A percentile compares a stretch with the other conserved stretches of the same genome.
Evolutionary conservation across 2,329 filamentous ascomycete species (phyloP).

Genomic region (Acephala macrosclerotiorum): DNA sequence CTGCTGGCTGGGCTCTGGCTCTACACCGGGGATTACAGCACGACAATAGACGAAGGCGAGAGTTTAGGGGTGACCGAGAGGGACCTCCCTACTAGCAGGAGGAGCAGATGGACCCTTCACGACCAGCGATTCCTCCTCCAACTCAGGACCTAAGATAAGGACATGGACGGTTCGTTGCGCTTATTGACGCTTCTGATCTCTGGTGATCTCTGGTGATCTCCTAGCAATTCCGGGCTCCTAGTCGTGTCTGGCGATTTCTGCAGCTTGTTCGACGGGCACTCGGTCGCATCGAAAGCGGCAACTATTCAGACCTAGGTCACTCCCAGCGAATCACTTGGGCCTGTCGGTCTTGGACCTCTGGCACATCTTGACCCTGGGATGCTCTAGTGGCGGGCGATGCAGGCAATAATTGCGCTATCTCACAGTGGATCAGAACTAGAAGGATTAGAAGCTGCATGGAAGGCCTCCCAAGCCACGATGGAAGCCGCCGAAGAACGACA

Average conservation of each 20-base stretch:
- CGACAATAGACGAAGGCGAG: conserved; percentile 1
- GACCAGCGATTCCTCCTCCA: conserved; percentile 11
- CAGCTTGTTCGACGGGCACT: neutral
- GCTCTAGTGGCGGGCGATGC: conserved; percentile 20
- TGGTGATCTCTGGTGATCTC: neutral
- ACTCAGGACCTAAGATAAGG: conserved; percentile 18
- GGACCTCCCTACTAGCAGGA: neutral
- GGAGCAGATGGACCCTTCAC: conserved; percentile 12
- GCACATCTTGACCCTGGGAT: neutral
- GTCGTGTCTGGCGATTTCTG: neutral
- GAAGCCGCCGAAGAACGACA: conserved; percentile 35
- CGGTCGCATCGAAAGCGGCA: conserved; percentile 12
- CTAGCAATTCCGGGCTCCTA: neutral
- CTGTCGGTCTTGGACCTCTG: neutral
- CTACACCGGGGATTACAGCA: neutral
- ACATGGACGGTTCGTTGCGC: conserved; percentile 21
- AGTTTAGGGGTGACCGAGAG: conserved; percentile 9
- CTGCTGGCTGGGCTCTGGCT: neutral
- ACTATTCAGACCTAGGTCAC: conserved; percentile 14
- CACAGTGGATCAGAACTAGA: conserved; percentile 29
- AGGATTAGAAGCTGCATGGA: conserved; percentile 37
- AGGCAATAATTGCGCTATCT: conserved; percentile 21
- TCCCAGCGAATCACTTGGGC: neutral
- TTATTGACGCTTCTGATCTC: conserved; percentile 23
- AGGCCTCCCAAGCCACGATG: conserved; percentile 35